phyloP scores from a whole-genome alignment of 495 filamentous ascomycete species.

The Podospora bellae-mahoneyi region DNA sequence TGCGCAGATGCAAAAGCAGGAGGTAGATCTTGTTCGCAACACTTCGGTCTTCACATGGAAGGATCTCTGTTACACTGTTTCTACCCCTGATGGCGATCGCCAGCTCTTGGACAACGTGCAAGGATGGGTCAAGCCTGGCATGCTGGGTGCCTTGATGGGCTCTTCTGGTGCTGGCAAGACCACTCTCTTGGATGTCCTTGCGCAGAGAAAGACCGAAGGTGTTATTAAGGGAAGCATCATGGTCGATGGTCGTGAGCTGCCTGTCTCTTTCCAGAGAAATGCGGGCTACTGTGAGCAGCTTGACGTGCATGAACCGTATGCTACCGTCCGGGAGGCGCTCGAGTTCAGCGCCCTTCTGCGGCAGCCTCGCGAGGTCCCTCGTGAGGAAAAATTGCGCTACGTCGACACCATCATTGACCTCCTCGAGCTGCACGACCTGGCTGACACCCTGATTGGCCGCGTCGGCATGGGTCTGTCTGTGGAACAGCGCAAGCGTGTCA shows the following conservation, averaged over 20 bases:
- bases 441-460: constrained; percentile 77
- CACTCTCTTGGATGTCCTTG: constrained; percentile 61
- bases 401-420: constrained; percentile 87
- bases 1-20: background rate
- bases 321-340: constrained; percentile 78
- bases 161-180: constrained; percentile 79
- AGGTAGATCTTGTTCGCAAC: constrained; percentile 44
- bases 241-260: constrained; percentile 69
- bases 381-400: constrained; percentile 70
- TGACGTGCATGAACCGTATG: constrained; percentile 74
- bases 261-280: constrained; percentile 71
- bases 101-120: constrained; percentile 63
- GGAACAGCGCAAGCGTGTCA: constrained; percentile 60
- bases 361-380: constrained; percentile 62
- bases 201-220: constrained; percentile 73
- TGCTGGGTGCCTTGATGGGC: constrained; percentile 77
- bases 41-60: constrained; percentile 59
- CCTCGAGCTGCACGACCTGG: constrained; percentile 72
- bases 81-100: constrained; percentile 54
- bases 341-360: constrained; percentile 74
- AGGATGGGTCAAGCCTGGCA: constrained; percentile 76
- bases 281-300: constrained; percentile 86
- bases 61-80: constrained; percentile 61
- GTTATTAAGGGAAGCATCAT: constrained; percentile 68
- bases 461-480: constrained; percentile 57